phyloP scores from a whole-genome alignment of 108 stramenopile genomes.

The Parietichytrium sp. region DNA sequence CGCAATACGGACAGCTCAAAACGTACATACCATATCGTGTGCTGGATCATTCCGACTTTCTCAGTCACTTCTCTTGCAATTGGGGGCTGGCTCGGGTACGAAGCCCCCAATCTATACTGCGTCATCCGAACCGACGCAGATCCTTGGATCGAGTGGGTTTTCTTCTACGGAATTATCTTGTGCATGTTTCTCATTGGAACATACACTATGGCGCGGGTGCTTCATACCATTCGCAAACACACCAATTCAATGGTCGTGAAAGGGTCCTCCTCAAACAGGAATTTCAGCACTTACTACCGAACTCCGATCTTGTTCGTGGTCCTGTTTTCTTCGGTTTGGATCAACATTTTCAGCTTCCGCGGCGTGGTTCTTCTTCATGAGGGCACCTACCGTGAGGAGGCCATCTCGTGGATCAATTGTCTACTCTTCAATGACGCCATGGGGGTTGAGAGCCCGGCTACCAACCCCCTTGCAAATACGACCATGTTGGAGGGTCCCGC shows the following conservation, averaged over 20 bases:
- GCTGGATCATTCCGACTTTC: not conserved
- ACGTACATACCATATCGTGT: not conserved
- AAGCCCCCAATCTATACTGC: not conserved
- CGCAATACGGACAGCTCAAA: not conserved
- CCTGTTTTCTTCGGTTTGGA: slow-evolving; percentile 25
- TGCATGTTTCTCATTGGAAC: not conserved
- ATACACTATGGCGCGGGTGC: not conserved
- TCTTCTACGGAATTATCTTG: slow-evolving; percentile 5
- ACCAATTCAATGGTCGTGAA: not conserved
- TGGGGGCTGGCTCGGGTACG: not conserved
- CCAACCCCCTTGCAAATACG: not conserved
- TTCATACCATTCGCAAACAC: not conserved
- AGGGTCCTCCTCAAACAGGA: not conserved
- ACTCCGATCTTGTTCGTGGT: slow-evolving; percentile 24
- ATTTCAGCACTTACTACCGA: not conserved
- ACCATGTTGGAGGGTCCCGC: slow-evolving; percentile 4
- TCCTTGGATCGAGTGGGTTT: not conserved
- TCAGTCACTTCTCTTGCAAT: not conserved
- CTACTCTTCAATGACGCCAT: not conserved
- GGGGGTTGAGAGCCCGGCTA: not conserved
- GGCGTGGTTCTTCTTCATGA: not conserved
- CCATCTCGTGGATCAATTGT: not conserved
- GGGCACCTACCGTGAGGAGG: slow-evolving; percentile 29
- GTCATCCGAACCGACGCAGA: not conserved
- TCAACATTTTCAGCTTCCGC: slow-evolving; percentile 8